Percentiles rank a stretch among this genome's conserved stretches.
phyloP scores from a whole-genome alignment of 345 rosid genomes.

The Anacardium occidentale region DNA sequence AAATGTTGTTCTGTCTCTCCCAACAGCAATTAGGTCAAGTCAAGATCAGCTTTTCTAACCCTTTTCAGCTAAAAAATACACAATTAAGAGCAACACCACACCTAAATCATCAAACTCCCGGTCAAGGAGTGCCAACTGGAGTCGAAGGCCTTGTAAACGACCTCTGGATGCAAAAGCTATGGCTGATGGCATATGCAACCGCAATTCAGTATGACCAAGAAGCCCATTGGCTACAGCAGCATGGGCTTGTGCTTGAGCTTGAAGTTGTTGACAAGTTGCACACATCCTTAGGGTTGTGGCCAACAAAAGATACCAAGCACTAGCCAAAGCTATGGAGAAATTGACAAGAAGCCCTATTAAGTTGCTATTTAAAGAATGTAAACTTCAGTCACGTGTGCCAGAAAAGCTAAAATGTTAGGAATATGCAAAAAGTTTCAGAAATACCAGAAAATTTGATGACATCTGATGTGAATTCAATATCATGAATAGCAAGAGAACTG shows the following conservation, averaged over 20 bases:
- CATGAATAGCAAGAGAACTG: slow-evolving; percentile 92
- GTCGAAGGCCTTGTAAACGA: slow-evolving; percentile 86
- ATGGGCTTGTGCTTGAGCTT: slow-evolving; percentile 74
- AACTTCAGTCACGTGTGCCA: background rate
- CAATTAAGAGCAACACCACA: slow-evolving; percentile 21
- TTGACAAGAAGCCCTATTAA: slow-evolving; percentile 9
- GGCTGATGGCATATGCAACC: slow-evolving; percentile 87
- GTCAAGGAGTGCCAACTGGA: slow-evolving; percentile 95
- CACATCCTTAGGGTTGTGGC: slow-evolving; percentile 91
- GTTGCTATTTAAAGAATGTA: background rate
- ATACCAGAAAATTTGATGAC: slow-evolving; percentile 93
- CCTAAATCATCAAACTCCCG: slow-evolving; percentile 95
- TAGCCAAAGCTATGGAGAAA: slow-evolving; percentile 72
- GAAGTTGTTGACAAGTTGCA: slow-evolving; percentile 92
- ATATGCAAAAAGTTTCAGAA: background rate
- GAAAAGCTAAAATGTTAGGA: background rate
- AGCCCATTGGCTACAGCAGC: slow-evolving; percentile 85
- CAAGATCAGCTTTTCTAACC: background rate
- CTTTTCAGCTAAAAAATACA: background rate
- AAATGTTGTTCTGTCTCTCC: background rate
- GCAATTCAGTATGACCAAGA: slow-evolving; percentile 82
- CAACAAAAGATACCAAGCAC: slow-evolving; percentile 88
- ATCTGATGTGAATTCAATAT: slow-evolving; percentile 91
- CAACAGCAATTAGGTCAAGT: background rate
- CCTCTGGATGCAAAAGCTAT: slow-evolving; percentile 90